Evolutionary conservation across 768 basidiomycete genomes (phyloP).

Genomic region (Dioszegia crocea): DNA sequence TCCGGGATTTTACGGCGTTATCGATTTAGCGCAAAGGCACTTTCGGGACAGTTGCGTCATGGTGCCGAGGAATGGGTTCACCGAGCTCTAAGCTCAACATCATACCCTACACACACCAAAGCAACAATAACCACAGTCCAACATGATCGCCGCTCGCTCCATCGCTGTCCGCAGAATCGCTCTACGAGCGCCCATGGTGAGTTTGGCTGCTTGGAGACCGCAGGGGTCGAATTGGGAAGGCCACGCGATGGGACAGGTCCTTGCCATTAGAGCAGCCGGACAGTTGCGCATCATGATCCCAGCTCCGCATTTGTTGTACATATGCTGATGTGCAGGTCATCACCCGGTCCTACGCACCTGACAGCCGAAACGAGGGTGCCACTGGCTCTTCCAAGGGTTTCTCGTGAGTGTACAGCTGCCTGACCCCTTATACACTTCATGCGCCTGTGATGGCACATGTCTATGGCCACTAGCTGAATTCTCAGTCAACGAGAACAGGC

Average conservation of each 20-base stretch:
- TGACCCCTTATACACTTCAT: too few relatives aligned
- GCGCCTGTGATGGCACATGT: not conserved
- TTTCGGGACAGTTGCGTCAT: too few relatives aligned
- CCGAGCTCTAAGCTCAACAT: too few relatives aligned
- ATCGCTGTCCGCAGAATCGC: constrained; percentile 22
- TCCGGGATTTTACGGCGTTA: too few relatives aligned
- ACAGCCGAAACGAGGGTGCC: constrained; percentile 32
- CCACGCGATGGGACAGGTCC: too few relatives aligned
- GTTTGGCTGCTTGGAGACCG: constrained; percentile 8
- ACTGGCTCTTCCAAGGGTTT: constrained; percentile 43
- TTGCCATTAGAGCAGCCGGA: too few relatives aligned
- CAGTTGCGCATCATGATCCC: too few relatives aligned
- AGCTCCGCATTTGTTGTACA: not conserved
- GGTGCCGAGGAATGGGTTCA: too few relatives aligned
- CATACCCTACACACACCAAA: not conserved
- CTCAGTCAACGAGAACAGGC: constrained; percentile 40
- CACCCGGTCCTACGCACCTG: constrained; percentile 35
- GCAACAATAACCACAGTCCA: not conserved
- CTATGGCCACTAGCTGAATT: not conserved
- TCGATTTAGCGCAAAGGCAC: too few relatives aligned
- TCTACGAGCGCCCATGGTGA: constrained; percentile 29
- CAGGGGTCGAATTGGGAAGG: too few relatives aligned
- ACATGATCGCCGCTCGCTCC: constrained; percentile 11
- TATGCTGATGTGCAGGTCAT: constrained; percentile 14
- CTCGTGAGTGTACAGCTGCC: constrained; percentile 25